Conservation (phyloP, 2,329 filamentous ascomycete genomes). For the Penicillium rolfsii region DNA sequence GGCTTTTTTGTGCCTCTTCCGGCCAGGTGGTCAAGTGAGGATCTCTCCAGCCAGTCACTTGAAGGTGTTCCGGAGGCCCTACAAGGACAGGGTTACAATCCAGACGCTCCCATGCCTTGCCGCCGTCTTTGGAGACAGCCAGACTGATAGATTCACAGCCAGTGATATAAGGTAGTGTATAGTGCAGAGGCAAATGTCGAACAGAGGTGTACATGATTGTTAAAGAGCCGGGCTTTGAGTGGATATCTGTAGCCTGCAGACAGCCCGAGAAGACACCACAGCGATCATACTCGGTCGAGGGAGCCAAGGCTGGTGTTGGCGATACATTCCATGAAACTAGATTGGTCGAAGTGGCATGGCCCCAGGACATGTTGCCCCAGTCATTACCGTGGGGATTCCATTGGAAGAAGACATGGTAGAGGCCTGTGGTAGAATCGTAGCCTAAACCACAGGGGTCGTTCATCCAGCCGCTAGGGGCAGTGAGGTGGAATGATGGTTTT, state of each 20-base stretch:
- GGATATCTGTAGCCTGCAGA: constrained; percentile 34
- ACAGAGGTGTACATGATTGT: constrained; percentile 49
- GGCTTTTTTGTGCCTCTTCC: constrained; percentile 4
- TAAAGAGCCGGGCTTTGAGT: constrained; percentile 33
- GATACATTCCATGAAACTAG: constrained; percentile 44
- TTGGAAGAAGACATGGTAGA: constrained; percentile 50
- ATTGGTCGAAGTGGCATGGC: constrained; percentile 43
- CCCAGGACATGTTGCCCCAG: constrained; percentile 51
- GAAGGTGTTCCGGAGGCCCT: constrained; percentile 37
- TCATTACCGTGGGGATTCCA: constrained; percentile 49
- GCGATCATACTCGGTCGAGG: constrained; percentile 42
- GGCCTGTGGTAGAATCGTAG: constrained; percentile 44
- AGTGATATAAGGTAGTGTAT: constrained; percentile 42
- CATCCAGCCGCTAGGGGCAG: constrained; percentile 46
- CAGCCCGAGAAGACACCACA: constrained; percentile 51
- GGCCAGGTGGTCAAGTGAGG: constrained; percentile 39
- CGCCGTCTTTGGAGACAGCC: constrained; percentile 44
- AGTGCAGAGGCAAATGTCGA: constrained; percentile 45
- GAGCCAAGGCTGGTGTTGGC: constrained; percentile 35
- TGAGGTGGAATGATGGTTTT: constrained; percentile 42
- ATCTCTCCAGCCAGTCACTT: constrained; percentile 50
- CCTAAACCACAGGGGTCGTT: constrained; percentile 51
- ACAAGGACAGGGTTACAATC: constrained; percentile 44
- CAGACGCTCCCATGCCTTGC: constrained; percentile 42
- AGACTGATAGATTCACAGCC: constrained; percentile 46